Percentiles rank a stretch among this genome's conserved stretches.
Conservation (phyloP, 345 rosid species). For the Arabidopsis thaliana region DNA sequence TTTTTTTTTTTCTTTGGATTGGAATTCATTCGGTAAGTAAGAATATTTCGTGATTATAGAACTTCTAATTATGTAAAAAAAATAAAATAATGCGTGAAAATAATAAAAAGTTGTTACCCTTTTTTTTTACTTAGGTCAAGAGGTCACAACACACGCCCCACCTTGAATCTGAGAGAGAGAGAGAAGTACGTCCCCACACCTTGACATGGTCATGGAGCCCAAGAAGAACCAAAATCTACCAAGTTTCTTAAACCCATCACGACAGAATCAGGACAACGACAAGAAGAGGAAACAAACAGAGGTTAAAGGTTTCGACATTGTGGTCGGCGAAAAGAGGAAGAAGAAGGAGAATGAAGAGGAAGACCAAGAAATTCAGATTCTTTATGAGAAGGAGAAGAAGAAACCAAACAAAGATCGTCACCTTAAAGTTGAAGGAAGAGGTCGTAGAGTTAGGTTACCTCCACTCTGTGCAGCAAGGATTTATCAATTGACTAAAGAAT, state of each 20-base stretch:
- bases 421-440: slow-evolving; percentile 34
- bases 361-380: not conserved
- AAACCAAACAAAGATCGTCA: slow-evolving; percentile 26
- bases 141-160: not conserved
- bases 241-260: slow-evolving; percentile 18
- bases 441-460: slow-evolving; percentile 30
- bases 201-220: slow-evolving; percentile 32
- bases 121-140: not conserved
- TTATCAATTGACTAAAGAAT: slow-evolving; percentile 33
- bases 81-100: not conserved
- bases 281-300: slow-evolving; percentile 11
- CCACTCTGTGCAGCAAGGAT: slow-evolving; percentile 26
- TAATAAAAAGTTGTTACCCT: not conserved
- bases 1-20: no score
- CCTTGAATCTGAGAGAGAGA: not conserved
- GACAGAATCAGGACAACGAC: not conserved
- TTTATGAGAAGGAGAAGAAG: not conserved
- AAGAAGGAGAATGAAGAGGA: not conserved
- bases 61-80: not conserved
- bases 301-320: slow-evolving; percentile 1
- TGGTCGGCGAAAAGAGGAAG: slow-evolving; percentile 22
- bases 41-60: not conserved
- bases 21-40: not conserved
- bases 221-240: slow-evolving; percentile 17
- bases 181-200: not conserved